phyloP scores from a whole-genome alignment of 2,329 filamentous ascomycete species.

The Chaetomium sp. region DNA sequence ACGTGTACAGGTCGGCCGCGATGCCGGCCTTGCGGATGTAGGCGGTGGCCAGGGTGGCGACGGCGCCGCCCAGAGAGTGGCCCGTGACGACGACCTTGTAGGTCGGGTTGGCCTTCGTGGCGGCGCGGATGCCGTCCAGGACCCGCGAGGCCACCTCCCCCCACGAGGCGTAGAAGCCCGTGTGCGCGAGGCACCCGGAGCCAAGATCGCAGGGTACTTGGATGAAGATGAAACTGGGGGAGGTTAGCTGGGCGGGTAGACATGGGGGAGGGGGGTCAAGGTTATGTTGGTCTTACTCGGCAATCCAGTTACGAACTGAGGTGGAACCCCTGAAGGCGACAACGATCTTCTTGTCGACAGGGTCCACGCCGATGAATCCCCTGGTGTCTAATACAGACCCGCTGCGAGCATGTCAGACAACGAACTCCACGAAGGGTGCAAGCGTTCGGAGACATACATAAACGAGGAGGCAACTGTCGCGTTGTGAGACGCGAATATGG shows the following conservation, averaged over 20 bases:
- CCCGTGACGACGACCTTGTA: constrained; percentile 63
- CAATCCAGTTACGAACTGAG: constrained; percentile 63
- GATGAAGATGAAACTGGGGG: constrained; percentile 45
- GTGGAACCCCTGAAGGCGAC: constrained; percentile 61
- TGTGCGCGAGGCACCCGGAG: constrained; percentile 54
- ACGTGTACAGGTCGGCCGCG: constrained; percentile 63
- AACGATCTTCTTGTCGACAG: constrained; percentile 55
- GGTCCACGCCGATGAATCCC: constrained; percentile 56
- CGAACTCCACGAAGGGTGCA: neutral
- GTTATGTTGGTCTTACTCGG: constrained; percentile 45
- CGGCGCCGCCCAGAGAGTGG: constrained; percentile 68
- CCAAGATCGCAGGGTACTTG: constrained; percentile 44
- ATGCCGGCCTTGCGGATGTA: constrained; percentile 55
- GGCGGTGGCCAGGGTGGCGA: constrained; percentile 62
- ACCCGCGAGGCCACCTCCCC: constrained; percentile 51
- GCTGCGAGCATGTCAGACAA: constrained; percentile 17
- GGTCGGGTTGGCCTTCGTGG: constrained; percentile 49
- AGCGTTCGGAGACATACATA: constrained; percentile 37
- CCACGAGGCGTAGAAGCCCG: constrained; percentile 64
- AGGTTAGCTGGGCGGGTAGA: constrained; percentile 5
- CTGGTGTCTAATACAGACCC: constrained; percentile 41
- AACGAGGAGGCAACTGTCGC: constrained; percentile 50
- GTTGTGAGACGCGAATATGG: constrained; percentile 46
- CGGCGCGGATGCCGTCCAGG: constrained; percentile 47
- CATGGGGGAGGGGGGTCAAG: constrained; percentile 39